These are phyloP conservation scores for Aspergillus flavus DNA, from an alignment of 2,329 filamentous ascomycete genomes.

Conservation along the genomic window DNA sequence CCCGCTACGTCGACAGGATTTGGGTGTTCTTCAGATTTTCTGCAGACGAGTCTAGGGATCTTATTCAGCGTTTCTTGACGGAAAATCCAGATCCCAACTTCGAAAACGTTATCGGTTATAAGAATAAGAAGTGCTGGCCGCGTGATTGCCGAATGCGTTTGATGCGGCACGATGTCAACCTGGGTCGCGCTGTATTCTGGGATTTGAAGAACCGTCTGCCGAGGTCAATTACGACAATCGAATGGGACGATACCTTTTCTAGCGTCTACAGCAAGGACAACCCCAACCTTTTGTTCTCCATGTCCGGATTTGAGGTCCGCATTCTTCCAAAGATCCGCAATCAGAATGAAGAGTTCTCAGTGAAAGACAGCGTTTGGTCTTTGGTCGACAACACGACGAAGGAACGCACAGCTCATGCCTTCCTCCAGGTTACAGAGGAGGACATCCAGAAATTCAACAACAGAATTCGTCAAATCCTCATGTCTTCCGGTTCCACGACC, in stretches of 20 bases:
- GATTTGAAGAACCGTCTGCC: conserved; percentile 96
- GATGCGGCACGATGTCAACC: conserved; percentile 98
- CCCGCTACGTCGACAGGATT: conserved; percentile 95
- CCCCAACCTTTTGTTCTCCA: conserved; percentile 93
- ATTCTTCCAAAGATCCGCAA: conserved; percentile 95
- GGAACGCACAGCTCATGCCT: conserved; percentile 94
- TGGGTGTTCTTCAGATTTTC: conserved; percentile 97
- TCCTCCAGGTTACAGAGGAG: conserved; percentile 95
- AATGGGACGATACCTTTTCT: conserved; percentile 98
- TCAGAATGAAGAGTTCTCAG: conserved; percentile 91
- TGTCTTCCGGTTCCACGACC: conserved; percentile 98
- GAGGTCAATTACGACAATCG: conserved; percentile 91
- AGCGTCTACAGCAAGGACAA: conserved; percentile 99
- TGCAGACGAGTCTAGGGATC: conserved; percentile 89
- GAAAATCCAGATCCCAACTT: conserved; percentile 99
- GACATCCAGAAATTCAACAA: conserved; percentile 99
- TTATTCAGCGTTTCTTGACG: conserved; percentile 96
- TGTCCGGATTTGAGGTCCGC: conserved; percentile 96
- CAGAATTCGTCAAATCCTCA: conserved; percentile 94
- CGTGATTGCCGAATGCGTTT: conserved; percentile 95
- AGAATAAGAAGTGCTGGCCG: conserved; percentile 99
- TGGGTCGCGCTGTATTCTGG: conserved; percentile 97
- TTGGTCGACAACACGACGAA: conserved; percentile 95
- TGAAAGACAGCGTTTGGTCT: conserved; percentile 98
- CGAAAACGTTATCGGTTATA: conserved; percentile 98